These are phyloP conservation scores for Mortierella claussenii DNA, from an alignment of 192 early-diverging fungal genomes.

Conservation along the genomic window DNA sequence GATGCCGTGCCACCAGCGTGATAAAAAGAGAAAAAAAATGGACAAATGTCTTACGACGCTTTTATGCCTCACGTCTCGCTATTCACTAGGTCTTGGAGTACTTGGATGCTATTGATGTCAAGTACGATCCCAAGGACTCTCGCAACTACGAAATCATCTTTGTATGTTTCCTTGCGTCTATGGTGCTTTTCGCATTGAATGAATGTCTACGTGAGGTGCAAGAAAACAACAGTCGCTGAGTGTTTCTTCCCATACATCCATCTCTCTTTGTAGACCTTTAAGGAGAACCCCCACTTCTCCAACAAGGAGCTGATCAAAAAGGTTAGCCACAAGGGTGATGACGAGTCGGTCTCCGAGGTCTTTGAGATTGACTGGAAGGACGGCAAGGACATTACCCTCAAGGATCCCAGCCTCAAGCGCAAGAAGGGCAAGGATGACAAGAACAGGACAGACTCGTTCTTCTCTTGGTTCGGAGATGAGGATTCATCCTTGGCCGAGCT, in stretches of 20 bases:
- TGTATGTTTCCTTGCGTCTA: constrained; percentile 19
- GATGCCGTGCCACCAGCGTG: too few species aligned
- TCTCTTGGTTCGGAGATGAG: constrained; percentile 34
- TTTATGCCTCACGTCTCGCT: not conserved
- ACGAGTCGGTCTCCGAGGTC: constrained; percentile 3
- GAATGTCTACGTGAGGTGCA: not conserved
- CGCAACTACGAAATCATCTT: constrained; percentile 67
- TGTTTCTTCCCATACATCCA: not conserved
- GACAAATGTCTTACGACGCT: too few species aligned
- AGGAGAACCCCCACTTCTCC: constrained; percentile 65
- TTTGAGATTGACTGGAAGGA: constrained; percentile 67
- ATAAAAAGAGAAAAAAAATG: too few species aligned
- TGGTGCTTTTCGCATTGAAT: not conserved
- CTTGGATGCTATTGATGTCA: constrained; percentile 47
- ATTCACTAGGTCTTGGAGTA: constrained; percentile 24
- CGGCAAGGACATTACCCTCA: constrained; percentile 62
- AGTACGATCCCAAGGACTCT: constrained; percentile 49
- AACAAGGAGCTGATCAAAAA: constrained; percentile 67
- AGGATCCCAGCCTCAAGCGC: constrained; percentile 46
- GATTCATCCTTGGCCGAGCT: constrained; percentile 24
- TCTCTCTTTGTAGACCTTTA: constrained; percentile 46
- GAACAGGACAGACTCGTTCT: constrained; percentile 36
- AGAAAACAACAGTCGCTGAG: not conserved
- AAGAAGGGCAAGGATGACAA: constrained; percentile 56
- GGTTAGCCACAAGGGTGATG: constrained; percentile 43